Conservation (phyloP, 2,329 filamentous ascomycete genomes). For the Scopulariopsis brevicaulis region DNA sequence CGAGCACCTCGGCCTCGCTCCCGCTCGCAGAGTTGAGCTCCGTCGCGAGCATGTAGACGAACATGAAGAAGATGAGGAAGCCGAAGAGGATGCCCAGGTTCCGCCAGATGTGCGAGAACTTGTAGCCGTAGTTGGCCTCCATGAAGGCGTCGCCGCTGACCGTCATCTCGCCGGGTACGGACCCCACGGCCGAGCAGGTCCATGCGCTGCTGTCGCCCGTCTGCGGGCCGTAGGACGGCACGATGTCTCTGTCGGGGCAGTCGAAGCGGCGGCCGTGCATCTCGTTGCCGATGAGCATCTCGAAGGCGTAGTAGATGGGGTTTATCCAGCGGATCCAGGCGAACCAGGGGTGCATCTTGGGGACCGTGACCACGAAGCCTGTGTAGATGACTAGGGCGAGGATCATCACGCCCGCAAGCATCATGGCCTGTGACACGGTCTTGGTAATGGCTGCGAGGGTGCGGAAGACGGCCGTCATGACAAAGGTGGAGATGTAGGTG, state of each 20-base stretch:
- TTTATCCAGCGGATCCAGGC: slow-evolving; percentile 68
- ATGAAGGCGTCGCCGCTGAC: slow-evolving; percentile 55
- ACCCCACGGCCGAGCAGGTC: slow-evolving; percentile 41
- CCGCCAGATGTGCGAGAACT: slow-evolving; percentile 47
- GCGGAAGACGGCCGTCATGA: slow-evolving; percentile 68
- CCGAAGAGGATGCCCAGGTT: slow-evolving; percentile 59
- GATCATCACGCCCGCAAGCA: slow-evolving; percentile 39
- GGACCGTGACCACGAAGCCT: slow-evolving; percentile 38
- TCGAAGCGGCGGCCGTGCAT: slow-evolving; percentile 45
- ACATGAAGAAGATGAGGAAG: slow-evolving; percentile 53
- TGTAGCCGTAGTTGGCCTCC: slow-evolving; percentile 41
- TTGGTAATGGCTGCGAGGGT: slow-evolving; percentile 61
- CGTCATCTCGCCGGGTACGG: slow-evolving; percentile 36
- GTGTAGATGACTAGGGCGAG: slow-evolving; percentile 50
- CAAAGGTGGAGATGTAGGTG: slow-evolving; percentile 54
- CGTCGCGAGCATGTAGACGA: slow-evolving; percentile 48
- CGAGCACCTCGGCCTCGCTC: slow-evolving; percentile 57
- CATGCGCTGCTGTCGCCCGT: slow-evolving; percentile 28
- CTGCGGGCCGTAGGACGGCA: slow-evolving; percentile 32
- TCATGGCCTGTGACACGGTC: slow-evolving; percentile 49
- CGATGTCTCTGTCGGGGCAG: slow-evolving; percentile 32
- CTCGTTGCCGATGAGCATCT: slow-evolving; percentile 63
- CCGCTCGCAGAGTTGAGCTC: slow-evolving; percentile 53
- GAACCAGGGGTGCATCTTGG: slow-evolving; percentile 61
- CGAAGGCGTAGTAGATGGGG: slow-evolving; percentile 64